Conservation (phyloP, 2,329 filamentous ascomycete species). For the Talaromyces sp. region DNA sequence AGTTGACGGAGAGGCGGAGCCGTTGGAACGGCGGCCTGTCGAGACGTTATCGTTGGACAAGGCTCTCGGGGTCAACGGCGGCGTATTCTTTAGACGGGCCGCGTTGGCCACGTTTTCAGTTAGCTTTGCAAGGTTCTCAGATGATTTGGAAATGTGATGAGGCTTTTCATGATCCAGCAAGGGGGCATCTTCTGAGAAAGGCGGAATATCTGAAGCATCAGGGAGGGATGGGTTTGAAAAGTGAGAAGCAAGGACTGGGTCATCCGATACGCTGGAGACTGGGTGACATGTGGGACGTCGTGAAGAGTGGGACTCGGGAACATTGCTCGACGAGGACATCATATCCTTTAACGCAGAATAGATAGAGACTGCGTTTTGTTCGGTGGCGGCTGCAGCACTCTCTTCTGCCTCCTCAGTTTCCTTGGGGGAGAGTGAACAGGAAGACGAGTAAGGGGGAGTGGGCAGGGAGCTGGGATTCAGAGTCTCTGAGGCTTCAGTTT, state of each 20-base stretch:
- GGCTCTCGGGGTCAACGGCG: conserved; percentile 82
- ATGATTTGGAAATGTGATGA: conserved; percentile 33
- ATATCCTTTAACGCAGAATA: conserved; percentile 42
- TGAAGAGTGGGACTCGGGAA: conserved; percentile 27
- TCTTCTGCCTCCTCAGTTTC: conserved; percentile 38
- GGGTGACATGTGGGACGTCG: conserved; percentile 48
- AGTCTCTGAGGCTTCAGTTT: conserved; percentile 23
- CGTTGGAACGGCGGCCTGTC: conserved; percentile 22
- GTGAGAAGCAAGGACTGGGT: conserved; percentile 61
- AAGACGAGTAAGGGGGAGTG: conserved; percentile 40
- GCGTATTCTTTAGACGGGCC: conserved; percentile 74
- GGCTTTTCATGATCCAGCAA: conserved; percentile 43
- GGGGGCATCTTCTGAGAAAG: conserved; percentile 42
- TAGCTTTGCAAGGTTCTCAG: conserved; percentile 59
- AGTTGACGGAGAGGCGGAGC: conserved; percentile 18
- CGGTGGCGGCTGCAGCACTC: conserved; percentile 27
- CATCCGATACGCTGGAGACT: conserved; percentile 60
- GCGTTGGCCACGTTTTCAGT: conserved; percentile 65
- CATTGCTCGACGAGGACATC: conserved; percentile 31
- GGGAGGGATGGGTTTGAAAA: conserved; percentile 62
- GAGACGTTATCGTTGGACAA: conserved; percentile 59
- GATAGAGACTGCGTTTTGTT: conserved; percentile 36
- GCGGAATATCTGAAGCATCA: conserved; percentile 43
- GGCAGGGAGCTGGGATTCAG: conserved; percentile 31
- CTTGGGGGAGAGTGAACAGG: conserved; percentile 39